These are phyloP conservation scores for Phaffomyces antillensis DNA, from an alignment of 805 yeast species.

Conservation along the genomic window DNA sequence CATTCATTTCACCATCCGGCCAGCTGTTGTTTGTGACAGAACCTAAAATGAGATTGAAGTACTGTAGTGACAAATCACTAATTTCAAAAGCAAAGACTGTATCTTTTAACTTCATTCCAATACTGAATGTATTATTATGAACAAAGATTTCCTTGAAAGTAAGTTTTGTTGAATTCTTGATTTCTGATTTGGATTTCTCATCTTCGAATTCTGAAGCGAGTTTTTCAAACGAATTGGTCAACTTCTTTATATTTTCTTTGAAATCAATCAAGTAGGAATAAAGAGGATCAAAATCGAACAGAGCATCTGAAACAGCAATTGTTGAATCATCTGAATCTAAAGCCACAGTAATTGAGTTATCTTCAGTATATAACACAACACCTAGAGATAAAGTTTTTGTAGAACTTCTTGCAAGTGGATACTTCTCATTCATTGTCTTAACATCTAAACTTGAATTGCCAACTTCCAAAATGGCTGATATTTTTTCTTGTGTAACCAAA, in stretches of 20 bases:
- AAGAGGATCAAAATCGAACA: neutral
- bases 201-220: neutral
- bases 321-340: neutral
- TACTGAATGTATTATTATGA: neutral
- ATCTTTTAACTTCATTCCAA: slow-evolving; percentile 1
- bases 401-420: neutral
- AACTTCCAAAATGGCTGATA: neutral
- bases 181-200: neutral
- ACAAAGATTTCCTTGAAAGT: neutral
- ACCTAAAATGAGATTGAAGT: slow-evolving; percentile 7
- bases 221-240: neutral
- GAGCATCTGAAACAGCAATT: neutral
- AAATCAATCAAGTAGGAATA: neutral
- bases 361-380: neutral
- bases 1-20: slow-evolving; percentile 17
- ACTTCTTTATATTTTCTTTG: neutral
- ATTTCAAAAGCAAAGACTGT: slow-evolving; percentile 6
- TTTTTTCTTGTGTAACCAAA: neutral
- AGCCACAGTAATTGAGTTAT: neutral
- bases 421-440: neutral
- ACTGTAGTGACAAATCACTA: slow-evolving; percentile 5
- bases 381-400: neutral
- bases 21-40: neutral
- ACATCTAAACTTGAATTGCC: neutral
- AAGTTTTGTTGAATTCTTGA: neutral